Conservation (phyloP, 768 basidiomycete genomes). For the Lactarius sp. region DNA sequence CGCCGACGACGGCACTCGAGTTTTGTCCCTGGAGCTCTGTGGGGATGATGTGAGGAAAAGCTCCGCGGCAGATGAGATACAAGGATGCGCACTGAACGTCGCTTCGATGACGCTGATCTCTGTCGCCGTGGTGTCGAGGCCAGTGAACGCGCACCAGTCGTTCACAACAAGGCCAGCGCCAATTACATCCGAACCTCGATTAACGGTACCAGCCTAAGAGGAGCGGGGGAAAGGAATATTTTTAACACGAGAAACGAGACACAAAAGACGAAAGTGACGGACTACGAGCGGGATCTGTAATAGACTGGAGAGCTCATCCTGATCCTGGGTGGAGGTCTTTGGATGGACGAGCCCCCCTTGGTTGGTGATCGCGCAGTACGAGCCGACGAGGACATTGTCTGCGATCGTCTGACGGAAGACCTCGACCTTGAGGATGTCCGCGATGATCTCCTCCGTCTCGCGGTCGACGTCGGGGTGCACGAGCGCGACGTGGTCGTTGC, state of each 20-base stretch:
- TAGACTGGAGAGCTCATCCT: conserved; percentile 92
- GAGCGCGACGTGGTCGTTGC: conserved; percentile 98
- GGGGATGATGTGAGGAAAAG: neutral
- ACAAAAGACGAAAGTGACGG: conserved; percentile 33
- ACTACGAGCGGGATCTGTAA: conserved; percentile 94
- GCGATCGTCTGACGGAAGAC: conserved; percentile 98
- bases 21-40: conserved; percentile 55
- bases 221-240: conserved; percentile 11
- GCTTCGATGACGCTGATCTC: conserved; percentile 98
- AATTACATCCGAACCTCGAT: conserved; percentile 96
- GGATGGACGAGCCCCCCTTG: conserved; percentile 98
- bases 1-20: conserved; percentile 49
- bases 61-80: conserved; percentile 5
- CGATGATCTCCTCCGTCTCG: conserved; percentile 99
- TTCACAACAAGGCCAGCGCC: conserved; percentile 98
- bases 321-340: conserved; percentile 93
- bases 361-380: conserved; percentile 92
- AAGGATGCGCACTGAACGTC: conserved; percentile 74
- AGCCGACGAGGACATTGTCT: conserved; percentile 94
- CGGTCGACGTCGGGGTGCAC: conserved; percentile 98
- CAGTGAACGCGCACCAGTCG: conserved; percentile 99
- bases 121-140: conserved; percentile 97
- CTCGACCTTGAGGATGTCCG: conserved; percentile 97
- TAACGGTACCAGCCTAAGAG: conserved; percentile 89
- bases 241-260: neutral